Base-by-base conservation (phyloP, 2,329 filamentous ascomycete species). In the Penicillium frequentans region DNA sequence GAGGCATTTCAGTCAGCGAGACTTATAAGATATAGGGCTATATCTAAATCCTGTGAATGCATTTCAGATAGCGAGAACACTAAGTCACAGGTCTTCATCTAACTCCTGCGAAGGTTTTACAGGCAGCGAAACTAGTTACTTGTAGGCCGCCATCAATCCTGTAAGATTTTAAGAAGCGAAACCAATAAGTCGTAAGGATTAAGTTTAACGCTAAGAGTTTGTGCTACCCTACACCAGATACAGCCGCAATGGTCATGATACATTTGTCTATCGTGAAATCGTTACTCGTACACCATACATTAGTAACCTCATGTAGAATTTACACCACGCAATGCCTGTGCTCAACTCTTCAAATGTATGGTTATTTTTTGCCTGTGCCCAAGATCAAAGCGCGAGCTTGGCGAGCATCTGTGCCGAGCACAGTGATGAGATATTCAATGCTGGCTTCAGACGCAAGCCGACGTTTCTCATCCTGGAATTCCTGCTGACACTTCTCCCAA, bases 401-500 rank as follows among this genome's bases (percentile, higher is more conserved):
- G 55, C 83, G 78, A 13, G 75, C 72, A 23, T 78, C 75, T 14
- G 85, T 75, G 14, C 86, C 86, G 49, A 87, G 82, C n/a, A 86
- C 78, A 64, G 84, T 84, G 42, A 84, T 82, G 50, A 89, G 77
- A 71, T 88, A 88, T 64, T 88, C 83, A 65, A 87, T 80, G 69
- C 86, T 93, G 65, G 91, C 90, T 66, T 89, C 86, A 51, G 81
- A 82, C 45, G 85, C 84, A 70, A 92, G 83, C 70, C 83, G 82
- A 68, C 83, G 82, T 76, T 87, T 88, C 70, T 91, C 83, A 59
- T 85, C 83, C 67, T 90, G 86, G 74, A 96, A 93, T 60, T 86
- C 83, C 63, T 88, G 81, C 73, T 91, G 86, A 70, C 89, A 90
- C 66, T 86, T 83, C 68, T 90, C 88, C 87, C 88, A 91, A 16